Evolutionary conservation across 2,329 filamentous ascomycete genomes (phyloP).

Genomic region (Hypoxylon sp.): DNA sequence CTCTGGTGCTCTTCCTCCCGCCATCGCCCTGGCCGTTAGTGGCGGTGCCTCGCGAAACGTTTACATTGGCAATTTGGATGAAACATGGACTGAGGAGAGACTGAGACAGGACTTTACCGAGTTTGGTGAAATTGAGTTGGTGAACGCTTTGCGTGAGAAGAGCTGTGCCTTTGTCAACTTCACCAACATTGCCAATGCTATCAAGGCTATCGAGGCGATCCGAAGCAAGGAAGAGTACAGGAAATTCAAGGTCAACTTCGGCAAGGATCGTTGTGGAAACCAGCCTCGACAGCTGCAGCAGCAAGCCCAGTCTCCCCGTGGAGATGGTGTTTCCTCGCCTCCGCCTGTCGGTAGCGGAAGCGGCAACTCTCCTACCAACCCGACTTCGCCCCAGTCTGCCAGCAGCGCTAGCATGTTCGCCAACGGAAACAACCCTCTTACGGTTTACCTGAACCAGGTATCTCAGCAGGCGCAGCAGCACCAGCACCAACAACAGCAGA

Average conservation of each 20-base stretch:
- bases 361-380: slow-evolving; percentile 64
- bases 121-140: slow-evolving; percentile 96
- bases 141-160: slow-evolving; percentile 97
- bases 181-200: slow-evolving; percentile 99
- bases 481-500: slow-evolving; percentile 77
- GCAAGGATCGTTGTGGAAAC: slow-evolving; percentile 97
- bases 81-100: slow-evolving; percentile 96
- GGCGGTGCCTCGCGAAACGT: slow-evolving; percentile 98
- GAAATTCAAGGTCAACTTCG: slow-evolving; percentile 99
- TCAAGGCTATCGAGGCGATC: slow-evolving; percentile 98
- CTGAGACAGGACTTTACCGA: slow-evolving; percentile 96
- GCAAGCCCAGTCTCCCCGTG: slow-evolving; percentile 72
- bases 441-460: slow-evolving; percentile 90
- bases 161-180: slow-evolving; percentile 99
- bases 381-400: slow-evolving; percentile 63
- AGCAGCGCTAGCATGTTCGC: slow-evolving; percentile 75
- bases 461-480: slow-evolving; percentile 76
- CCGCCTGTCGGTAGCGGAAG: slow-evolving; percentile 68
- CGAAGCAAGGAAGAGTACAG: slow-evolving; percentile 95
- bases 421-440: slow-evolving; percentile 85
- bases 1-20: slow-evolving; percentile 92
- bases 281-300: slow-evolving; percentile 85
- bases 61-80: slow-evolving; percentile 96
- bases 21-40: slow-evolving; percentile 94
- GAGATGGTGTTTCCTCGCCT: slow-evolving; percentile 66